Base-by-base conservation (phyloP, 352 stramenopile genomes). In the Phytophthora capsici region DNA sequence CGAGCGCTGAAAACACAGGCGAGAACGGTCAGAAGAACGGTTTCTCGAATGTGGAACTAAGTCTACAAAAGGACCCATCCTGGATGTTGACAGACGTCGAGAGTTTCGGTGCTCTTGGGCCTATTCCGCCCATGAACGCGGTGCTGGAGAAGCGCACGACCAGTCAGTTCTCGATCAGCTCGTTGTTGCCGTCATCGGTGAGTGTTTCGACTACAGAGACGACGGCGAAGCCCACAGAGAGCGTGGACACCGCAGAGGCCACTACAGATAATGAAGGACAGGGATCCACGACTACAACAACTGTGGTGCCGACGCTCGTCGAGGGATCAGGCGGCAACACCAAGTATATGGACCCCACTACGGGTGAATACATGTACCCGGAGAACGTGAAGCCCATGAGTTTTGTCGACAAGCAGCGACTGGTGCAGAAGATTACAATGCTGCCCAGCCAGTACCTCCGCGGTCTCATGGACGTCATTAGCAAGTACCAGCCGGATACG, bases 371-470 rank as follows among this genome's bases (percentile, higher is more conserved):
- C 65, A 92, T 95, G 86, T 95, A 95, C 68, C 82, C 83, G 23
- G 84, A 89, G 6, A 86, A 91, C 44, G 83, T 95, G 51, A 86
- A 91, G 54, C 86, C 84, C 41, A 95, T 95, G 86, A 89, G 81
- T 32, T 93, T 93, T 50, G 75, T 79, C 17, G 86, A 95, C 59
- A 95, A 95, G 57, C 84, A 95, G 60, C 75, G 78, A 6, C 78
- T 95, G 6, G 86, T 95, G 22, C 84, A 95, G 69, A 93, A 90
- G 65, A 95, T 95, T 56, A 95, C 86, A 57, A 75, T 95, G 76
- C 57, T 95, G 28, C 86, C 86, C 6, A 91, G 83, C 37, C 86
- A 95, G 56, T 95, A 95, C 50, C 60, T 95, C 36, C 84, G 86
- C 26, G 86, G 86, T 4, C 75, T 95, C 25, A 93, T 95, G 77